Conservation (phyloP, 495 filamentous ascomycete genomes). For the Penicillium parvum region DNA sequence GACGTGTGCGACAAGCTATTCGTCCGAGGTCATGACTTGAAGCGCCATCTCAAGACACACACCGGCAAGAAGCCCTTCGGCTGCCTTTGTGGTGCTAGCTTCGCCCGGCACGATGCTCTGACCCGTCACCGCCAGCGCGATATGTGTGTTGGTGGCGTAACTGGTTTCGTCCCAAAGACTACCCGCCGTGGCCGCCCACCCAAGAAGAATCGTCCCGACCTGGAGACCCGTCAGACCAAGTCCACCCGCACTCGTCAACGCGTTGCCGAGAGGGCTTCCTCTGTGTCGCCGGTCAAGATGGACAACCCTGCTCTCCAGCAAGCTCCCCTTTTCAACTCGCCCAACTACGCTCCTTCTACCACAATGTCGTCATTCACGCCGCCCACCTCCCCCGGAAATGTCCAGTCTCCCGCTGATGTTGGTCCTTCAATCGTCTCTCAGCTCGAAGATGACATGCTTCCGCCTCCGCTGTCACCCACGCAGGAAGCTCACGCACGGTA, state of each 20-base stretch:
- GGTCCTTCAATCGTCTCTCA: slow-evolving; percentile 41
- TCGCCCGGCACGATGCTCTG: slow-evolving; percentile 89
- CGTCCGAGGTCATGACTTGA: slow-evolving; percentile 93
- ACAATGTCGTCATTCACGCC: slow-evolving; percentile 46
- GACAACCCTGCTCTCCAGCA: slow-evolving; percentile 17
- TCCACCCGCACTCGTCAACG: slow-evolving; percentile 46
- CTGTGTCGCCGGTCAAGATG: slow-evolving; percentile 26
- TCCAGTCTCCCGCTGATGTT: slow-evolving; percentile 41
- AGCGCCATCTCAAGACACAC: slow-evolving; percentile 95
- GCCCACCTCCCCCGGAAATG: slow-evolving; percentile 48
- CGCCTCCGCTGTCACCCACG: slow-evolving; percentile 29
- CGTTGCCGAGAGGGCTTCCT: slow-evolving; percentile 36
- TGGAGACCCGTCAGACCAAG: slow-evolving; percentile 66
- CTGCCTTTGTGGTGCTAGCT: slow-evolving; percentile 85
- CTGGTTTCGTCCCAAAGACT: slow-evolving; percentile 69
- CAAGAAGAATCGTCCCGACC: slow-evolving; percentile 58
- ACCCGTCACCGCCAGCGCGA: slow-evolving; percentile 91
- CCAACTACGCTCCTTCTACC: slow-evolving; percentile 39
- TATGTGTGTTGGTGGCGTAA: slow-evolving; percentile 90
- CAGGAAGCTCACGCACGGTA: slow-evolving; percentile 25
- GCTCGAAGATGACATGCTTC: slow-evolving; percentile 43
- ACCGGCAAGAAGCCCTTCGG: slow-evolving; percentile 87
- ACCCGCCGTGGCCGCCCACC: slow-evolving; percentile 61
- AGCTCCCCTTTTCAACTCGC: slow-evolving; percentile 35
- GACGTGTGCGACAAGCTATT: slow-evolving; percentile 88